Evolutionary conservation across 345 rosid genomes (phyloP), one percentile per base, ranked within the genome.

Genomic region (Turnera subulata): DNA sequence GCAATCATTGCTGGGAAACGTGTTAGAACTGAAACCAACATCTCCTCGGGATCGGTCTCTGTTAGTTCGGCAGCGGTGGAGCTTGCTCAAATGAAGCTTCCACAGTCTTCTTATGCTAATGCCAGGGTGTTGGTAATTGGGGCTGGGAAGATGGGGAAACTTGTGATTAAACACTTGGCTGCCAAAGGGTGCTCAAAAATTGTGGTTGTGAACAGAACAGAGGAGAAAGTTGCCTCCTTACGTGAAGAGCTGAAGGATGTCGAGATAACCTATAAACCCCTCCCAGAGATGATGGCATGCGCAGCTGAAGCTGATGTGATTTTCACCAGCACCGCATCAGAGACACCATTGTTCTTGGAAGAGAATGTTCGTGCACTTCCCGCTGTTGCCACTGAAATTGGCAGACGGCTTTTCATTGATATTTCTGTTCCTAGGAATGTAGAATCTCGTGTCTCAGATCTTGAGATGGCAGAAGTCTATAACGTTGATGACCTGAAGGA

Each of bases 51-150:
- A 26, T 51, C 70, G 4, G 64, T 66, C 58, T 66, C 70, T n/a
- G 70, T 66, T 12, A 66, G 70, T 38, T 66, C 70, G 15, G 70
- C 59, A 45, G 64, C 70, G 22, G 70, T 66, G 16, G 70, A 66
- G 25, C 70, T 66, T 33, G 70, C 64, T 11, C 53, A 19, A 29
- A 33, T 25, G 54, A 66, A 66, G 33, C 63, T 59, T 52, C 59
- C 59, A 8, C 59, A 66, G 40, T 35, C 59, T 43, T 58, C 54
- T 4, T 53, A 51, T 58, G 59, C 25, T 53, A 26, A 12, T 23
- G 40, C 42, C 5, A 35, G 59, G 25, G 48, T 66, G 39, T 66
- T 66, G 59, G 64, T 66, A 33, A 46, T 59, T 53, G 70, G 70
- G 17, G 64, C 64, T 29, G 70, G 70, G 26, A 66, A 66, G 47